phyloP scores from a whole-genome alignment of 2,329 filamentous ascomycete species.

The Aspergillus pseudoterreus region DNA sequence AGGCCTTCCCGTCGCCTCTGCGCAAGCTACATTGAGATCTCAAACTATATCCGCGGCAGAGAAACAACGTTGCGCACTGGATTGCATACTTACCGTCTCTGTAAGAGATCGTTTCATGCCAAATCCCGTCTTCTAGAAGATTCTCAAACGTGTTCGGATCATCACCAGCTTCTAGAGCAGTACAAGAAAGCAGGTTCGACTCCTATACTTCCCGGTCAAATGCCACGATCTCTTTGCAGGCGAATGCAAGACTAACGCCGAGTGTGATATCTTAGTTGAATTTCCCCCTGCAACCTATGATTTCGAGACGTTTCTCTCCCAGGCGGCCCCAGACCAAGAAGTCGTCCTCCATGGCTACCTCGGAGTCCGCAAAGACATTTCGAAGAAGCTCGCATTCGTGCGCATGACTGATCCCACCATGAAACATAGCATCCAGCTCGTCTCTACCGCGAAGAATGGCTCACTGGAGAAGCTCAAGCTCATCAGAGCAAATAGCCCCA shows the following conservation, averaged over 20 bases:
- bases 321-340: constrained; percentile 31
- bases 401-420: constrained; percentile 49
- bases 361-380: constrained; percentile 63
- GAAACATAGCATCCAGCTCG: constrained; percentile 47
- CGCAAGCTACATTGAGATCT: constrained; percentile 37
- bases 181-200: constrained; percentile 44
- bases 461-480: constrained; percentile 41
- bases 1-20: constrained; percentile 25
- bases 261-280: constrained; percentile 32
- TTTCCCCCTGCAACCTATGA: constrained; percentile 46
- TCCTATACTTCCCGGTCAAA: neutral
- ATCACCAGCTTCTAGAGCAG: constrained; percentile 32
- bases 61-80: constrained; percentile 7
- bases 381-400: constrained; percentile 68
- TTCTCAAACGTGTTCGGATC: constrained; percentile 5
- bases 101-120: constrained; percentile 20
- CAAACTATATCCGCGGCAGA: constrained; percentile 30
- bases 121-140: constrained; percentile 20
- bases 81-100: constrained; percentile 4
- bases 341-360: constrained; percentile 69
- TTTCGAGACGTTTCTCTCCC: constrained; percentile 31
- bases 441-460: constrained; percentile 41
- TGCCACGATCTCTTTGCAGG: neutral
- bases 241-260: neutral
- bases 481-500: constrained; percentile 51